Conservation (phyloP, 1,139 yeast genomes). For the Zygosaccharomyces sapae region DNA sequence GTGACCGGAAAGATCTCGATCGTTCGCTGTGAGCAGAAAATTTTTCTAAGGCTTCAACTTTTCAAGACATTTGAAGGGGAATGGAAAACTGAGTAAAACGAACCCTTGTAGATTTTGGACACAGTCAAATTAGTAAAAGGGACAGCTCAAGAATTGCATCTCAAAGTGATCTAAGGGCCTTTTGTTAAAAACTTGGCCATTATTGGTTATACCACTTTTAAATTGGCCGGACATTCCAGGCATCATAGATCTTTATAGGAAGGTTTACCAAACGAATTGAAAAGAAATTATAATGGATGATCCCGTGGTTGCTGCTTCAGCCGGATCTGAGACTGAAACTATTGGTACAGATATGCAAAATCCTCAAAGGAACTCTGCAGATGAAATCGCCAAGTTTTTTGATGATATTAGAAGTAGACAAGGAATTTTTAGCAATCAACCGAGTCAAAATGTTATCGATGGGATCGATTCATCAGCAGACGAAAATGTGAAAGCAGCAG, state of each 20-base stretch:
- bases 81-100: background rate
- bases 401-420: constrained; percentile 9
- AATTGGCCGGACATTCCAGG: constrained; percentile 2
- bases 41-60: constrained; percentile 1
- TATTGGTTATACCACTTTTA: background rate
- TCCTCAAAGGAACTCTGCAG: constrained; percentile 1
- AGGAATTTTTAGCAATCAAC: background rate
- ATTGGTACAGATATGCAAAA: background rate
- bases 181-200: background rate
- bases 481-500: background rate
- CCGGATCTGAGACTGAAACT: constrained; percentile 6
- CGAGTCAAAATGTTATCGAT: background rate
- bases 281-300: constrained; percentile 1
- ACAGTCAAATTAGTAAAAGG: background rate
- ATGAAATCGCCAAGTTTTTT: constrained; percentile 12
- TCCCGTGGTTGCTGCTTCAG: constrained; percentile 8
- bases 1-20: background rate
- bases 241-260: background rate
- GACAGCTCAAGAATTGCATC: background rate
- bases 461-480: background rate
- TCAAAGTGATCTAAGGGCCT: background rate
- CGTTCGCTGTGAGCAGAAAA: constrained; percentile 6
- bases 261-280: background rate
- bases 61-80: constrained; percentile 2
- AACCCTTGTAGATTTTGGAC: background rate